phyloP scores from a whole-genome alignment of 345 rosid genomes.

The Citrus reticulata region DNA sequence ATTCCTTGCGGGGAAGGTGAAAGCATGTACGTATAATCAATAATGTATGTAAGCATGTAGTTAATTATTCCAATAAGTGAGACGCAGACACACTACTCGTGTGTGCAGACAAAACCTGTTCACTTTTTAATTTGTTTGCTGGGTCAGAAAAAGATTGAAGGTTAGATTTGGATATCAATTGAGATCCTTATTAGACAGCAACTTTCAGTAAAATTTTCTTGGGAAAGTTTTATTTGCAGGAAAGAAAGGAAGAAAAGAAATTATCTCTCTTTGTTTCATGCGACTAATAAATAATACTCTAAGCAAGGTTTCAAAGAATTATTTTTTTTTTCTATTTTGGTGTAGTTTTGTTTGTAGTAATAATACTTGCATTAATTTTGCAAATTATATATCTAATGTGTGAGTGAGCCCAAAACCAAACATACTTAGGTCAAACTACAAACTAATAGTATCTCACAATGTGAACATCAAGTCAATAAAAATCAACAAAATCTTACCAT shows the following conservation, averaged over 20 bases:
- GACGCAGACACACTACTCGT: background rate
- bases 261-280: too few species aligned
- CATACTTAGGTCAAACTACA: too few species aligned
- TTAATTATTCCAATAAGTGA: background rate
- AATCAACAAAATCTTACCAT: too few species aligned
- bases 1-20: slow-evolving; percentile 17
- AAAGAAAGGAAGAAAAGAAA: background rate
- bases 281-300: background rate
- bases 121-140: background rate
- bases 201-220: background rate
- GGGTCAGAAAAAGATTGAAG: background rate
- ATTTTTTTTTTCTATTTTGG: too few species aligned
- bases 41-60: background rate
- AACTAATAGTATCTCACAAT: too few species aligned
- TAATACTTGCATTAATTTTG: too few species aligned
- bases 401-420: too few species aligned
- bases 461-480: too few species aligned
- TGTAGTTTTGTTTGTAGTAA: too few species aligned
- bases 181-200: background rate
- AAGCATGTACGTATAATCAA: background rate
- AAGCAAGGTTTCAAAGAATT: too few species aligned
- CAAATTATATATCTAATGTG: too few species aligned
- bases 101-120: background rate
- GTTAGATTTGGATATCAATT: background rate
- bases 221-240: background rate